These are phyloP conservation scores for Diplogelasinospora grovesii DNA, from an alignment of 495 filamentous ascomycete genomes.

Conservation along the genomic window DNA sequence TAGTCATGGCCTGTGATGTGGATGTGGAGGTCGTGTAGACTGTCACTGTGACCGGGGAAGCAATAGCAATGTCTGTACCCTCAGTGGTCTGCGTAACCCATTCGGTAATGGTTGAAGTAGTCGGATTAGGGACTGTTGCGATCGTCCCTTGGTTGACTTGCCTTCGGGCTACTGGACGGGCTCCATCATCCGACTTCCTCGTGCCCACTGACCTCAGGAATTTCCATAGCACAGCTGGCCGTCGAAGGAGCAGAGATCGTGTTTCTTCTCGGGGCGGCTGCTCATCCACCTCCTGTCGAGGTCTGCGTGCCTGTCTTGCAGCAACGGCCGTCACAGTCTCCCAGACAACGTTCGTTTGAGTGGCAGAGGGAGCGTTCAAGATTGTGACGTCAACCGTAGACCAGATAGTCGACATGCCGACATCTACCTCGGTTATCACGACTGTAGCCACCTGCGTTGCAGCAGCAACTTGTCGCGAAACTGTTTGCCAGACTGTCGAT, in stretches of 20 bases:
- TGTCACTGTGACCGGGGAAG: slow-evolving; percentile 15
- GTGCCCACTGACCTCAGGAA: no score
- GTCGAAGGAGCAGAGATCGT: not conserved
- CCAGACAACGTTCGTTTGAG: slow-evolving; percentile 22
- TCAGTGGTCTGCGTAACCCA: slow-evolving; percentile 15
- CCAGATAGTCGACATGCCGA: slow-evolving; percentile 18
- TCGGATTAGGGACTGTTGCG: not conserved
- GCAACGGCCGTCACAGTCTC: slow-evolving; percentile 12
- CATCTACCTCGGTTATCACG: slow-evolving; percentile 16
- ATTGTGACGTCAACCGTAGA: slow-evolving; percentile 20
- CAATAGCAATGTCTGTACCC: slow-evolving; percentile 9
- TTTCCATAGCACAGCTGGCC: no score
- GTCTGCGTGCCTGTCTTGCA: not conserved
- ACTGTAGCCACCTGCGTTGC: slow-evolving; percentile 22
- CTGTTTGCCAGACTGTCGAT: slow-evolving; percentile 11
- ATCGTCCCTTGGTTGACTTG: slow-evolving; percentile 6
- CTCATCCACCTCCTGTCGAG: not conserved
- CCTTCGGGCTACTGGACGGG: slow-evolving; percentile 4
- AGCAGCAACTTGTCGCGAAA: slow-evolving; percentile 10
- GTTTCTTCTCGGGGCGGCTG: not conserved
- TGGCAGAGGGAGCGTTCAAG: slow-evolving; percentile 17
- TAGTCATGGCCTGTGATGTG: slow-evolving; percentile 13
- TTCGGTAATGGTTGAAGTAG: slow-evolving; percentile 9
- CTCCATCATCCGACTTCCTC: no score
- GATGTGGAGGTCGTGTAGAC: slow-evolving; percentile 16